A percentile compares a stretch with the other conserved stretches of the same genome.
Conservation (phyloP, 768 basidiomycete species). For the Suillus lakei region DNA sequence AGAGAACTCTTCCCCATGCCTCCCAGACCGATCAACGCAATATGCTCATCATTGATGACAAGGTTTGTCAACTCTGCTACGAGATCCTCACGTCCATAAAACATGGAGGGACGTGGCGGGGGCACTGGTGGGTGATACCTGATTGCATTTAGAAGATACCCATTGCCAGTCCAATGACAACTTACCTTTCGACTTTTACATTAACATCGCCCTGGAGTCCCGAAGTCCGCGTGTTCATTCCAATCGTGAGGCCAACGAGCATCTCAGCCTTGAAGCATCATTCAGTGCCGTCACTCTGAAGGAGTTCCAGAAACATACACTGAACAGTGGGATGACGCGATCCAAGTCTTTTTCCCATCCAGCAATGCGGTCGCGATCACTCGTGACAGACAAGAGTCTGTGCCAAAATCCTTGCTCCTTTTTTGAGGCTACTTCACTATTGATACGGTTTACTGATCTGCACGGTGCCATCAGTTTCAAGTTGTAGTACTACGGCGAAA, state of each 20-base stretch:
- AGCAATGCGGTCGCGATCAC: not conserved
- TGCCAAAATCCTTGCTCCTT: not conserved
- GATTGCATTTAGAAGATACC: not conserved
- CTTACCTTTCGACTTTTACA: no score
- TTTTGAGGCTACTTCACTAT: not conserved
- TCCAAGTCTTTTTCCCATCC: constrained; percentile 4
- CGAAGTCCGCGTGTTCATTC: no score
- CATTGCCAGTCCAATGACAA: no score
- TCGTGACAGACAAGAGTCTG: not conserved
- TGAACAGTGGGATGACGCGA: not conserved
- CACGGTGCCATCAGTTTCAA: no score
- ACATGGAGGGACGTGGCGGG: not conserved
- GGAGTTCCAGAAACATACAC: no score
- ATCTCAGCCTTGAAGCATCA: no score
- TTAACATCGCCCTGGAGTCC: no score
- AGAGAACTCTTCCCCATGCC: constrained; percentile 8
- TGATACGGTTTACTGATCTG: not conserved
- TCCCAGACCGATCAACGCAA: not conserved
- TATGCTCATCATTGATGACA: not conserved
- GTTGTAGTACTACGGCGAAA: no score
- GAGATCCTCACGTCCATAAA: constrained; percentile 3
- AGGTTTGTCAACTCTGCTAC: not conserved
- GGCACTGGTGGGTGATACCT: not conserved
- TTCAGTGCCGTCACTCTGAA: no score
- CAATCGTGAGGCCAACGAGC: no score